Percentiles rank a stretch among this genome's conserved stretches.
These are phyloP conservation scores for Austroboletus novae-zelandiae DNA, from an alignment of 1,284 basidiomycete species.

Conservation along the genomic window DNA sequence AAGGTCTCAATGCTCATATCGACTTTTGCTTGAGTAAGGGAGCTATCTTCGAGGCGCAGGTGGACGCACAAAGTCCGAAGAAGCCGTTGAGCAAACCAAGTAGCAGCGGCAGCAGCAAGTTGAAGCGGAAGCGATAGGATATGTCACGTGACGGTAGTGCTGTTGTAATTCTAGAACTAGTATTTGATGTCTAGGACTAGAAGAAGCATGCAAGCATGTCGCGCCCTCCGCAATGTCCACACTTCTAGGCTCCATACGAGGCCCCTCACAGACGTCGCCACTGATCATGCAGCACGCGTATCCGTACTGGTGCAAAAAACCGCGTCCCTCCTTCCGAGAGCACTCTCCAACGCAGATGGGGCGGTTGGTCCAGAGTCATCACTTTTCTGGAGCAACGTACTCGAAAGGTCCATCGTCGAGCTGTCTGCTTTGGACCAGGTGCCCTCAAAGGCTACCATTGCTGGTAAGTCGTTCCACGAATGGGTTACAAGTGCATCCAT, in stretches of 20 bases:
- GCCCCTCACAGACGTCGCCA: background rate
- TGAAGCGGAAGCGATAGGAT: conserved; percentile 18
- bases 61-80: conserved; percentile 31
- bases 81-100: conserved; percentile 12
- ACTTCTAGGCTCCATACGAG: background rate
- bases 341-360: conserved; percentile 27
- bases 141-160: conserved; percentile 22
- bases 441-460: conserved; percentile 39
- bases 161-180: background rate
- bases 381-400: conserved; percentile 41
- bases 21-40: conserved; percentile 75
- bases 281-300: background rate
- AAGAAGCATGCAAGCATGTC: conserved; percentile 31
- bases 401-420: conserved; percentile 36
- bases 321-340: conserved; percentile 37
- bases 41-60: conserved; percentile 67
- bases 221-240: conserved; percentile 12
- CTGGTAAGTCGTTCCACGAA: conserved; percentile 38
- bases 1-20: conserved; percentile 67
- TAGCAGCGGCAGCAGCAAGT: background rate
- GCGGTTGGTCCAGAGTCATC: conserved; percentile 20
- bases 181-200: conserved; percentile 5
- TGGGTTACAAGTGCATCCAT: conserved; percentile 1
- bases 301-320: conserved; percentile 43
- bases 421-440: conserved; percentile 24